Evolutionary conservation across 176 grass and related monocot genomes (phyloP).

Genomic region (Oryza rufipogon): DNA sequence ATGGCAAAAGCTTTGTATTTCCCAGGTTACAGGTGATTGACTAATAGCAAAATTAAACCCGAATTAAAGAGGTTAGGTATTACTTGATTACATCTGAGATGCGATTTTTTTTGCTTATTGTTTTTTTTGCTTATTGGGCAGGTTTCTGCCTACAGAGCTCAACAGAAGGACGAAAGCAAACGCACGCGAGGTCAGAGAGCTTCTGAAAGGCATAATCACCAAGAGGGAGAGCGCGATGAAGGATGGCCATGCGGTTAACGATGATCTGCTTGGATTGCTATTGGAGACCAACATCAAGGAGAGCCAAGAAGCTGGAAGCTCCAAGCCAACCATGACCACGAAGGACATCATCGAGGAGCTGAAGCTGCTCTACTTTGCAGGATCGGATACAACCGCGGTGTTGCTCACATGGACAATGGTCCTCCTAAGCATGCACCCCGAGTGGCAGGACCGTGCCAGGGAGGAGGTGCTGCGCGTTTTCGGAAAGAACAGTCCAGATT

Average conservation of each 20-base stretch:
- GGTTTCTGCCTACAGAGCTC: conserved; percentile 54
- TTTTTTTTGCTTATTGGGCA: background rate
- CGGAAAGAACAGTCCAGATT: conserved; percentile 46
- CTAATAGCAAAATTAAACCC: too few relatives aligned
- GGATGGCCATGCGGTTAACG: conserved; percentile 1
- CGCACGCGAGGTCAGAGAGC: conserved; percentile 26
- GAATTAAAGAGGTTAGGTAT: background rate
- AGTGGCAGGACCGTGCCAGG: conserved; percentile 59
- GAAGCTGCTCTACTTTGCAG: conserved; percentile 82
- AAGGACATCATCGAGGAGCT: conserved; percentile 68
- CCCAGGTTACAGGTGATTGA: conserved; percentile 43
- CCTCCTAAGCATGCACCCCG: conserved; percentile 60
- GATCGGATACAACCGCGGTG: conserved; percentile 63
- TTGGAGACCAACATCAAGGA: conserved; percentile 50
- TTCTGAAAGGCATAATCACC: conserved; percentile 50
- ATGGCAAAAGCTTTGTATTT: conserved; percentile 25
- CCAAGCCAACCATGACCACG: conserved; percentile 48
- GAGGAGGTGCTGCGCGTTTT: conserved; percentile 54
- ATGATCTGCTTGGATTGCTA: conserved; percentile 63
- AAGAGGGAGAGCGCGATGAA: conserved; percentile 49
- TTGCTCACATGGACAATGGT: conserved; percentile 71
- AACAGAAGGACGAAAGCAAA: conserved; percentile 53
- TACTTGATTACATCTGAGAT: too few relatives aligned
- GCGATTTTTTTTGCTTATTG: background rate
- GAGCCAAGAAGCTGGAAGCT: conserved; percentile 34